Evolutionary conservation across 192 early-diverging fungal species (phyloP).

Genomic region (Backusella parvicylindrica): DNA sequence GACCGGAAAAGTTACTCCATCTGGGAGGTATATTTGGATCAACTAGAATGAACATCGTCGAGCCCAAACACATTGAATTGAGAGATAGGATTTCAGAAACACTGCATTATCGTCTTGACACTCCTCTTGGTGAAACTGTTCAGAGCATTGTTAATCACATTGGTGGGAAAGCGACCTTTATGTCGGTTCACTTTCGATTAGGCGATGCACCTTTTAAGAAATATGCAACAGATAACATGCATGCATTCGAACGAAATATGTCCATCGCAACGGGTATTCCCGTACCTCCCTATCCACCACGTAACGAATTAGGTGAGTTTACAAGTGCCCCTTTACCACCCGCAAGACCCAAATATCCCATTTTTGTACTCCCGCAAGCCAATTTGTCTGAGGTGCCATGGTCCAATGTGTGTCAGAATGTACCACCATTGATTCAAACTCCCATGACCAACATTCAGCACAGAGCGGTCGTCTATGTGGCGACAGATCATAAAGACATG

Average conservation of each 20-base stretch:
- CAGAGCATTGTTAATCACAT: slow-evolving; percentile 39
- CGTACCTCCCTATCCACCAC: slow-evolving; percentile 13
- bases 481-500: slow-evolving; percentile 45
- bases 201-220: slow-evolving; percentile 19
- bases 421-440: not conserved
- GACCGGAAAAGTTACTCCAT: slow-evolving; percentile 40
- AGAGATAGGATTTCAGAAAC: slow-evolving; percentile 30
- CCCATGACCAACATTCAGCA: not conserved
- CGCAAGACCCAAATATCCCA: not conserved
- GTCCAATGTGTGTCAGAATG: not conserved
- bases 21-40: slow-evolving; percentile 46
- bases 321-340: not conserved
- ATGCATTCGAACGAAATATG: slow-evolving; percentile 11
- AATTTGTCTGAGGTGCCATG: not conserved
- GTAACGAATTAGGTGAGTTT: not conserved
- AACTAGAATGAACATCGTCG: slow-evolving; percentile 32
- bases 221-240: not conserved
- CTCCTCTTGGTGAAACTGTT: slow-evolving; percentile 37
- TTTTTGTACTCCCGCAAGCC: not conserved
- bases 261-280: slow-evolving; percentile 4
- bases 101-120: slow-evolving; percentile 41
- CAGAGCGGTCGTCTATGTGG: slow-evolving; percentile 42
- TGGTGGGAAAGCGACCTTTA: slow-evolving; percentile 40
- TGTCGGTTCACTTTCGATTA: slow-evolving; percentile 40
- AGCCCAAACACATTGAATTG: slow-evolving; percentile 34